A percentile compares a stretch with the other conserved stretches of the same genome.
These are phyloP conservation scores for Ascochyta fabae DNA, from an alignment of 2,329 filamentous ascomycete species.

Conservation along the genomic window DNA sequence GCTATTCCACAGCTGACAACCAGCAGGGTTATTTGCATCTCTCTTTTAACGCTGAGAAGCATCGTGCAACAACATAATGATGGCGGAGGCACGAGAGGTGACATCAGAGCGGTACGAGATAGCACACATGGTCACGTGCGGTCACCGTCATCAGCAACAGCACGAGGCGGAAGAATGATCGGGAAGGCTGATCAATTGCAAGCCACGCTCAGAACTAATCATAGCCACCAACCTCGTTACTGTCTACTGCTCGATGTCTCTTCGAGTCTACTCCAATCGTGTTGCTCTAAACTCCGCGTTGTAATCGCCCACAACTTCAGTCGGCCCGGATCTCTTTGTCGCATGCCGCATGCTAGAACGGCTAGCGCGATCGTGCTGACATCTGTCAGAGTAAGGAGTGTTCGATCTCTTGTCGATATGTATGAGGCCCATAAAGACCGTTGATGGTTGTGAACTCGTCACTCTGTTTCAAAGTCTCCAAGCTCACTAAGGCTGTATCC, in stretches of 20 bases:
- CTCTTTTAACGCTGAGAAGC: neutral
- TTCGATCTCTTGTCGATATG: conserved; percentile 11
- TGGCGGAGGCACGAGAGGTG: neutral
- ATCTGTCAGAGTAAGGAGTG: neutral
- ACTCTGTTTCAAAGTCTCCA: neutral
- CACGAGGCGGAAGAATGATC: neutral
- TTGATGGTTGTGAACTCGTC: neutral
- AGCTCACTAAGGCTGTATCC: neutral
- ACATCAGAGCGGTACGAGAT: neutral
- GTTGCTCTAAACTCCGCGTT: neutral
- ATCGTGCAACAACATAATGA: neutral
- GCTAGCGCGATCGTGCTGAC: conserved; percentile 12
- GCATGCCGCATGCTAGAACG: conserved; percentile 2
- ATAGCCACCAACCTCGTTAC: neutral
- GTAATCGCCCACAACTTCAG: neutral
- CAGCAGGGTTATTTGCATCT: neutral
- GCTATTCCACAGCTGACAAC: too few species aligned
- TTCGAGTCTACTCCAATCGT: neutral
- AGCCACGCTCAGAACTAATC: neutral
- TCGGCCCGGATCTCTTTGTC: conserved; percentile 14
- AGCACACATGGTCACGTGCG: neutral
- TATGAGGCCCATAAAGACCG: conserved; percentile 13
- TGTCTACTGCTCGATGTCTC: neutral
- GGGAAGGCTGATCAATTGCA: neutral
- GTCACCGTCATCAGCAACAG: neutral